Base-by-base conservation (phyloP, 441 rosid genomes). In the Erodium moschatum region DNA sequence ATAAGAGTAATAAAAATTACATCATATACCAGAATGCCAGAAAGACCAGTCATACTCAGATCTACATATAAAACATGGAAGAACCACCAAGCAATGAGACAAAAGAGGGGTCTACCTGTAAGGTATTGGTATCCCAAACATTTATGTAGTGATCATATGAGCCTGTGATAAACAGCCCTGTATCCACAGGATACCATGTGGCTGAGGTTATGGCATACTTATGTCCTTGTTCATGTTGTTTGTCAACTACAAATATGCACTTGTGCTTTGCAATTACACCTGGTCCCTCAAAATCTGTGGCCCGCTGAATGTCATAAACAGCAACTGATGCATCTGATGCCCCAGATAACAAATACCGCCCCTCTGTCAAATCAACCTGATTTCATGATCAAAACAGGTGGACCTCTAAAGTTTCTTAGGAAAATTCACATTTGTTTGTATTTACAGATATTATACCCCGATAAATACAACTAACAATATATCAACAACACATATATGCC, bases 361-460 rank as follows among this genome's bases (percentile, higher is more conserved):
- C 91, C 77, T 93, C 97, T 27, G 90, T 86, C 85, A 86, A 81
- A 85, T 93, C 98, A 77, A 89, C 91, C 97, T 92, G 90, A 78
- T 75, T 67, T 72, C 73, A 76, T 64, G 67, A 77, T 78, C 72
- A 76, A 72, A 68, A 69, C 69, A 72, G 13, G 24, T 6, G 67
- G 60, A 18, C 29, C 31, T 58, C 75, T 46, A 63, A 50, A 27
- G 13, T 50, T 50, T 15, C 58, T 50, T 50, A 50, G 16, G 5
- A 50, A 50, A 24, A 24, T 24, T 24, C 27, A 24, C 27, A 50
- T 15, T 13, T n/a, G 13, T 50, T 2, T 50, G 16, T 13, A n/a
- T n/a, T 50, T 5, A 13, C 7, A 50, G 15, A 13, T 50, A 50
- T 50, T 50, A n/a, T 13, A 15, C 13, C 19, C 18, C 4, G 16